Evolutionary conservation across 176 grass and related monocot species (phyloP).

Genomic region (Avena sativa): DNA sequence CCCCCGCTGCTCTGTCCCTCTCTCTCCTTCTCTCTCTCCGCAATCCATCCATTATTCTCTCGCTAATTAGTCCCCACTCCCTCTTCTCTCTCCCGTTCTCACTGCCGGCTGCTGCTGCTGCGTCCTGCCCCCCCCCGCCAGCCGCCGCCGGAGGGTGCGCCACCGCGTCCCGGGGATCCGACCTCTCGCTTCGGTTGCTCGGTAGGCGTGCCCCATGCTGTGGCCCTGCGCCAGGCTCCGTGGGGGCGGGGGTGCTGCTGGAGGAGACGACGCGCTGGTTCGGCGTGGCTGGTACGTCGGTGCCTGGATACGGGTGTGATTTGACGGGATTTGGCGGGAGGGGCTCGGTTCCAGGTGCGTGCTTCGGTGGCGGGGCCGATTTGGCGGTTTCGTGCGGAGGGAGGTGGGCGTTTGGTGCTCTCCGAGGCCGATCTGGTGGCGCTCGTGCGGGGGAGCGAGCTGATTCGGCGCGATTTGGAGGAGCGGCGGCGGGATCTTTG

Average conservation of each 20-base stretch:
- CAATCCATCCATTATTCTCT: slow-evolving; percentile 55
- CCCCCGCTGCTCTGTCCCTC: slow-evolving; percentile 37
- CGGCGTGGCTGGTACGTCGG: slow-evolving; percentile 17
- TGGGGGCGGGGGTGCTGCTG: neutral
- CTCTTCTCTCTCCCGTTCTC: neutral
- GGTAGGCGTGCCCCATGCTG: neutral
- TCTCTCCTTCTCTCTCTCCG: neutral
- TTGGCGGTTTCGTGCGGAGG: neutral
- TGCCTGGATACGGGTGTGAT: slow-evolving; percentile 10
- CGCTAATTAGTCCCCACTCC: slow-evolving; percentile 52
- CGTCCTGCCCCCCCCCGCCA: neutral
- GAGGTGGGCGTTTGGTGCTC: neutral
- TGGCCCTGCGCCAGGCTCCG: neutral
- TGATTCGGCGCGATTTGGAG: slow-evolving; percentile 28
- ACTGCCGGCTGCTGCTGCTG: slow-evolving; percentile 2
- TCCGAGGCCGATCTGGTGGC: slow-evolving; percentile 42
- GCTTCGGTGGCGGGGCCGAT: slow-evolving; percentile 19
- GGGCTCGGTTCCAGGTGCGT: neutral
- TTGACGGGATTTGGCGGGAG: slow-evolving; percentile 17
- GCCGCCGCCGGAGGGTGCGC: neutral
- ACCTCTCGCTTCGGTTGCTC: neutral
- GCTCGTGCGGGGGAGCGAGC: neutral
- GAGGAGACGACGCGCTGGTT: slow-evolving; percentile 7
- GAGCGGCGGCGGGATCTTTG: neutral
- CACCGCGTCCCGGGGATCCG: neutral